A percentile compares a stretch with the other conserved stretches of the same genome.
These are phyloP conservation scores for Andrographis paniculata DNA, from an alignment of 305 asterid species.

Conservation along the genomic window DNA sequence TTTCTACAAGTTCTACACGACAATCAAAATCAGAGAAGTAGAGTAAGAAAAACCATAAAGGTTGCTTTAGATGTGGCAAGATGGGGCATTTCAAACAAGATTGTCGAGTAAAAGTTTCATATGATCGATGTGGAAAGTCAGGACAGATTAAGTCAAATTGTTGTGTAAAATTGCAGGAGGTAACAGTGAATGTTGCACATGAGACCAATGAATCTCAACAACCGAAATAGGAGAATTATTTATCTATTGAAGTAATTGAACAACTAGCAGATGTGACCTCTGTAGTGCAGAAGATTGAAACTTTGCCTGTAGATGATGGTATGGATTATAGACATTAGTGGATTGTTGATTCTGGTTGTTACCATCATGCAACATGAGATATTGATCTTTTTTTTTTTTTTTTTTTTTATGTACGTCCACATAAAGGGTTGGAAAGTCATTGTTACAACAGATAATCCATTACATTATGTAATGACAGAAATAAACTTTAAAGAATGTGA, in stretches of 20 bases:
- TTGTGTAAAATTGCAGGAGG: conserved; percentile 1
- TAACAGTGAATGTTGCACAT: conserved; percentile 4
- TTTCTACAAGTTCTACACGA: not conserved
- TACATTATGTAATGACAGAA: conserved; percentile 4
- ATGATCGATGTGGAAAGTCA: conserved; percentile 10
- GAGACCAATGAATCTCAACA: not conserved
- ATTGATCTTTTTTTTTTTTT: not conserved
- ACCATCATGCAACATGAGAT: conserved; percentile 4
- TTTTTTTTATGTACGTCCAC: not conserved
- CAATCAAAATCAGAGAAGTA: conserved; percentile 1
- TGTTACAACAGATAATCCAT: not conserved
- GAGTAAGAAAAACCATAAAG: not conserved
- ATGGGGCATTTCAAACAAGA: conserved; percentile 3
- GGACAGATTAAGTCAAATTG: conserved; percentile 16
- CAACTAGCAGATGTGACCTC: not conserved
- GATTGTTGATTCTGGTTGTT: conserved; percentile 17
- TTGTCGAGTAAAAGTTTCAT: not conserved
- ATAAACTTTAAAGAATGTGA: not conserved
- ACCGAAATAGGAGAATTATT: conserved; percentile 13
- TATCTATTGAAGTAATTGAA: conserved; percentile 4
- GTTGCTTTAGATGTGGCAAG: conserved; percentile 11
- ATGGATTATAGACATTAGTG: conserved; percentile 3
- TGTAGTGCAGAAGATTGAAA: not conserved
- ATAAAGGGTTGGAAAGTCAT: not conserved
- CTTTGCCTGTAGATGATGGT: not conserved